Evolutionary conservation across 805 yeast genomes (phyloP).

Genomic region (Isabelozyma heimii): DNA sequence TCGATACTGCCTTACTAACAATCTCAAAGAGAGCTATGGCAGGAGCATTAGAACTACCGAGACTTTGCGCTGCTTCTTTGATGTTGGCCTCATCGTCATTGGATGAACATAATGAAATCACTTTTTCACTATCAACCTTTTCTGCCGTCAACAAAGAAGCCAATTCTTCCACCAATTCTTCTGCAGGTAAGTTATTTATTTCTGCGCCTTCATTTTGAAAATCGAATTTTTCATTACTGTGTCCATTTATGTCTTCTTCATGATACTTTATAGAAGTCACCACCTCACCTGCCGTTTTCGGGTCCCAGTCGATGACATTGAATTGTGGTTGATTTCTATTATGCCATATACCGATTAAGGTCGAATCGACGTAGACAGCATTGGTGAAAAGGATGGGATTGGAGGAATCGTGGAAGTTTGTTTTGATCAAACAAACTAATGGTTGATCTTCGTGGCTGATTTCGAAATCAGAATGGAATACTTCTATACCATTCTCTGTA

Average conservation of each 20-base stretch:
- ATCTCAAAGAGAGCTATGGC: conserved; percentile 23
- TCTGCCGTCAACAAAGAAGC: conserved; percentile 7
- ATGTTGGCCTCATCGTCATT: conserved; percentile 29
- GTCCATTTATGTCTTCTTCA: conserved; percentile 3
- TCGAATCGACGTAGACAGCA: conserved; percentile 26
- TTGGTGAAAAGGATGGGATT: conserved; percentile 15
- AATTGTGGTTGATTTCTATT: conserved; percentile 28
- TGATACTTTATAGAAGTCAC: conserved; percentile 8
- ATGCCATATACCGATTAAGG: conserved; percentile 40
- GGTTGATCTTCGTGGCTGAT: conserved; percentile 3
- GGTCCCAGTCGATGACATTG: conserved; percentile 10
- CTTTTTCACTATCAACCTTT: conserved; percentile 7
- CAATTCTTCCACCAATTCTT: conserved; percentile 18
- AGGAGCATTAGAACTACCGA: conserved; percentile 32
- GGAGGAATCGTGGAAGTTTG: conserved; percentile 9
- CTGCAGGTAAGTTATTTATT: conserved; percentile 19
- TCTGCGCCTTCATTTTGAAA: conserved; percentile 7
- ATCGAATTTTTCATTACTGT: conserved; percentile 11
- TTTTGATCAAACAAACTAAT: conserved; percentile 10
- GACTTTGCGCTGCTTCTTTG: conserved; percentile 32
- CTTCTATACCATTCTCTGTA: conserved; percentile 27
- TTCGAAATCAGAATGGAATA: conserved; percentile 19
- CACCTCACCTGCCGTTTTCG: conserved; percentile 9
- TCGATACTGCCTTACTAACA: conserved; percentile 24
- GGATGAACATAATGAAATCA: conserved; percentile 23